These are phyloP conservation scores for Prunus persica DNA, from an alignment of 306 rosid genomes.

Conservation along the genomic window DNA sequence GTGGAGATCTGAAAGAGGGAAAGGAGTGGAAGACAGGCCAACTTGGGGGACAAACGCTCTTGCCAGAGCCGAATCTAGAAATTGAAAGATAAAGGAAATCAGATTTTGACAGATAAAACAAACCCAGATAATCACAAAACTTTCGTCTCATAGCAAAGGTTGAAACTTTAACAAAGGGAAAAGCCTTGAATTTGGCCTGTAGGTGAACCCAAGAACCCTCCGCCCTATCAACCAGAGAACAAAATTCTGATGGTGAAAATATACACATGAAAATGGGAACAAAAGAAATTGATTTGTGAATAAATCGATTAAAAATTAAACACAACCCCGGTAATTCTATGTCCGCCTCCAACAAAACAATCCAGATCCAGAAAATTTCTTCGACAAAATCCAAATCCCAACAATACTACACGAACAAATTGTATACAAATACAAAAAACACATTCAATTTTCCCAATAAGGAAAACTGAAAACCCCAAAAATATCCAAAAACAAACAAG, in stretches of 20 bases:
- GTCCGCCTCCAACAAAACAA: background rate
- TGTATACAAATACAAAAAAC: background rate
- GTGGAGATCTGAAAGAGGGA: background rate
- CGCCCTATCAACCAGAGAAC: background rate
- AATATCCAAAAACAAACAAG: background rate
- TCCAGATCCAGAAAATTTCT: background rate
- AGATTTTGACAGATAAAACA: background rate
- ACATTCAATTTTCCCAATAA: background rate
- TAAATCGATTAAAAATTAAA: background rate
- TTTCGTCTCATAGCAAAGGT: background rate
- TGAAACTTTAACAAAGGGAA: background rate
- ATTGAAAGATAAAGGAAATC: background rate
- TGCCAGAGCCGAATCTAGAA: background rate
- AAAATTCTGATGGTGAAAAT: background rate
- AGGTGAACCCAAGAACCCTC: background rate
- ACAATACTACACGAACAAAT: background rate
- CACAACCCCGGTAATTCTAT: background rate
- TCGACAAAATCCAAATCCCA: background rate
- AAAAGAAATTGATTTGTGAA: background rate
- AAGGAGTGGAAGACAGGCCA: background rate
- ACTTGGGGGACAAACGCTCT: background rate
- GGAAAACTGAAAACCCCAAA: background rate
- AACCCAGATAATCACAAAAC: background rate
- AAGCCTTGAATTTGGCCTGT: background rate
- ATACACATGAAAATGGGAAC: background rate